Evolutionary conservation across 306 rosid species (phyloP), one percentile per base, ranked within the genome.

Genomic region (Ceratonia siliqua): DNA sequence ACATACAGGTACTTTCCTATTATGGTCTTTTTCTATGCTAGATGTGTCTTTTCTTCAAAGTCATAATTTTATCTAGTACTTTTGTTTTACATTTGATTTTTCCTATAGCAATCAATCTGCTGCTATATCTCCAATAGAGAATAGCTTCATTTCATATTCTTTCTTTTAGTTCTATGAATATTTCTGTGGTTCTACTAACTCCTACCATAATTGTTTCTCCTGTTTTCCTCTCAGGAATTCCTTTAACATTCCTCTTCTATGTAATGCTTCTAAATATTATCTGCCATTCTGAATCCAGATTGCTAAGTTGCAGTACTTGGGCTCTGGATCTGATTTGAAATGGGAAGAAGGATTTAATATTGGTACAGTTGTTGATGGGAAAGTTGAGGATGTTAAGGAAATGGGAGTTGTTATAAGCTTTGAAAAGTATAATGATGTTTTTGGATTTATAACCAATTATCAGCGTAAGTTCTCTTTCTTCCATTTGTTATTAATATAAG

Each of bases 371-470:
- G 87, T 85, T 73, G 82, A 86, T 78, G 99, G 96, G 70, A 89
- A 75, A 87, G 87, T 94, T 72, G 85, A 83, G 64, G 93, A 94
- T 78, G 72, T 83, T 64, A 89, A 90, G 81, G 97, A 88, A 43
- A 82, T 80, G 36, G 95, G 96, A 72, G 81, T 87, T 81, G 85
- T 86, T 84, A 62, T 94, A 57, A 81, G 85, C 88, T 94, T 94
- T 88, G 93, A 87, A 81, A 87, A 87, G 58, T 83, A 84, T 48
- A 77, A 56, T 72, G 94, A 90, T 68, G 92, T 91, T 41, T 84
- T 92, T 65, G 99, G 99, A 80, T 88, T 88, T 71, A 84, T 91
- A 48, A 80, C 96, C 11, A 87, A 79, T 49, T 72, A 94, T 75
- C 97, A 90, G 80, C 75, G 98, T 94, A 81, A 65, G 92, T 87